Conservation (phyloP, 352 stramenopile species). For the Phytophthora uliginosa region DNA sequence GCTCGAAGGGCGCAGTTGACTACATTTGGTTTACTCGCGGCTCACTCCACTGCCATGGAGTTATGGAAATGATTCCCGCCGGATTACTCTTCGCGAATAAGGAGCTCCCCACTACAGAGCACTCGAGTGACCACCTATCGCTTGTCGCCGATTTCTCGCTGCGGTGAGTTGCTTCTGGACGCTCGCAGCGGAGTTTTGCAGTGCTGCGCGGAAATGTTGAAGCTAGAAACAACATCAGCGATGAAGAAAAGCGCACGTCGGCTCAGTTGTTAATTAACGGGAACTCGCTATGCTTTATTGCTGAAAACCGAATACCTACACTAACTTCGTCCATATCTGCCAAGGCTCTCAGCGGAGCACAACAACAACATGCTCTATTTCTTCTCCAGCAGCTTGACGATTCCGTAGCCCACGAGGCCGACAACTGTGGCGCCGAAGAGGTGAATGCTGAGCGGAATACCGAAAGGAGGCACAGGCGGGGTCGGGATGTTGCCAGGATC, state of each 20-base stretch:
- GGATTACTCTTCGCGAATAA: slow-evolving; percentile 60
- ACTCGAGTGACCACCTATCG: slow-evolving; percentile 75
- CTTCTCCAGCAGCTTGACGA: slow-evolving; percentile 69
- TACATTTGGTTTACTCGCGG: slow-evolving; percentile 75
- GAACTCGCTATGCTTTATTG: slow-evolving; percentile 10
- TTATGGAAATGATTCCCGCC: slow-evolving; percentile 69
- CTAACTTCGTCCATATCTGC: slow-evolving; percentile 12
- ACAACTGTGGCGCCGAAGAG: slow-evolving; percentile 60
- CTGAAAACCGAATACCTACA: slow-evolving; percentile 13
- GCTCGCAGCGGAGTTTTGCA: not conserved
- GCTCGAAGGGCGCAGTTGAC: slow-evolving; percentile 69
- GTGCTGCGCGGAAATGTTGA: not conserved
- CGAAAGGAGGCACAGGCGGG: slow-evolving; percentile 78
- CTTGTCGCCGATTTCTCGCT: slow-evolving; percentile 76
- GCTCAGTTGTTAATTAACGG: not conserved
- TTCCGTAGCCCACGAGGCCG: slow-evolving; percentile 70
- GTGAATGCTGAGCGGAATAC: slow-evolving; percentile 77
- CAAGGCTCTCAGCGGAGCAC: slow-evolving; percentile 4
- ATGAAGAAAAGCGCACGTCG: not conserved
- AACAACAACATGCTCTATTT: slow-evolving; percentile 42
- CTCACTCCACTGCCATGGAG: slow-evolving; percentile 66
- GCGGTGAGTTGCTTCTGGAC: slow-evolving; percentile 1
- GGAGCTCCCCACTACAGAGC: slow-evolving; percentile 59
- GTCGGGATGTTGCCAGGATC: slow-evolving; percentile 86
- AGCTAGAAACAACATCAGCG: not conserved